Conservation (phyloP, 306 rosid species). For the Glycyrrhiza uralensis region DNA sequence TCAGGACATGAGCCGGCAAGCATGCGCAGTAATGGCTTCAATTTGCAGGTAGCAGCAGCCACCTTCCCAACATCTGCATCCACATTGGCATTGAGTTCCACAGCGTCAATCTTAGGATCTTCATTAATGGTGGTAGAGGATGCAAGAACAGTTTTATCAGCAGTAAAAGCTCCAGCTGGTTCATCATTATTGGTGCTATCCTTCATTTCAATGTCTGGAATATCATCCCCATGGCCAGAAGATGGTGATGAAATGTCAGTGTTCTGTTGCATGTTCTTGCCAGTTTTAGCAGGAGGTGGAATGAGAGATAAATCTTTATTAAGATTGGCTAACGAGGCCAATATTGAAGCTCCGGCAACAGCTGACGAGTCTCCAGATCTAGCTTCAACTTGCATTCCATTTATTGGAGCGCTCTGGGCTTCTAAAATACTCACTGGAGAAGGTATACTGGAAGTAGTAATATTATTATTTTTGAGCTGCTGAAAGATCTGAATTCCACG, state of each 20-base stretch:
- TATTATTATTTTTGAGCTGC: conserved; percentile 55
- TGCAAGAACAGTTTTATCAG: conserved; percentile 49
- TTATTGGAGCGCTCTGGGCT: conserved; percentile 69
- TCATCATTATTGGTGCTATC: conserved; percentile 42
- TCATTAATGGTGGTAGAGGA: conserved; percentile 47
- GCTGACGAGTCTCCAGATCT: conserved; percentile 89
- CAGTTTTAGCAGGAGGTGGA: conserved; percentile 59
- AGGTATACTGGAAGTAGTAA: conserved; percentile 54
- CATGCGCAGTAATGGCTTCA: conserved; percentile 59
- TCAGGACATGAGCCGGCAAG: conserved; percentile 61
- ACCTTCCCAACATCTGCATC: conserved; percentile 55
- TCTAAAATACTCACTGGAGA: conserved; percentile 73
- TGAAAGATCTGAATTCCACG: conserved; percentile 66
- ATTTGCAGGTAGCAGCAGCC: conserved; percentile 40
- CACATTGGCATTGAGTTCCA: conserved; percentile 42
- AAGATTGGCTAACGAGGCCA: conserved; percentile 74
- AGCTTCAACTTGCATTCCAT: conserved; percentile 66
- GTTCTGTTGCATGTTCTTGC: conserved; percentile 51
- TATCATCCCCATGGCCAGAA: conserved; percentile 48
- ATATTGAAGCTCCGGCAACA: conserved; percentile 86
- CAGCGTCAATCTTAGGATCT: conserved; percentile 50
- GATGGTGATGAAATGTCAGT: conserved; percentile 48
- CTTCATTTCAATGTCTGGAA: conserved; percentile 54
- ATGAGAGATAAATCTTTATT: conserved; percentile 60
- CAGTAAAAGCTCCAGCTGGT: conserved; percentile 39